Evolutionary conservation across 2,329 filamentous ascomycete species (phyloP), one percentile per base, ranked within the genome.

Genomic region (Fusarium setosum): DNA sequence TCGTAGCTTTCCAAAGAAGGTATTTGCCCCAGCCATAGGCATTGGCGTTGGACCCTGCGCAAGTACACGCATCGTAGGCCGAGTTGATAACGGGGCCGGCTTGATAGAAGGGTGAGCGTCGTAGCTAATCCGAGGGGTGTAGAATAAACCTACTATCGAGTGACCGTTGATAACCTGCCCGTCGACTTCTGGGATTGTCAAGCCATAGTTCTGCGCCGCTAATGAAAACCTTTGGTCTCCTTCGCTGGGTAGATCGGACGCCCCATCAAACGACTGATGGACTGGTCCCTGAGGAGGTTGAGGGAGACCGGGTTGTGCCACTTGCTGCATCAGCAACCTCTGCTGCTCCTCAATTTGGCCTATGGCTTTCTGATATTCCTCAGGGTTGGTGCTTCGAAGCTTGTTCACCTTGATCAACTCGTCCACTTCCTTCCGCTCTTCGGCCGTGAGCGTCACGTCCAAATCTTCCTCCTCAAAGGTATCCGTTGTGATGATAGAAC

Each of bases 401-500:
- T 65, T 62, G 35, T 79, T 75, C 59, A 77, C 26, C n/a, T 72
- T 69, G 18, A 77, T 68, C 65, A 77, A 66, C n/a, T 68, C 63
- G 17, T 85, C 80, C 1, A 87, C 87, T 42, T 89, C 85, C 40
- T 77, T 79, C 10, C 81, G 74, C 63, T 94, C 91, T 50, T 91
- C 87, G 0, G 81, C 79, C 0, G 88, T 89, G 20, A 94, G 75
- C 17, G 70, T 69, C 1, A 72, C 73, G 12, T 83, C 82, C 48
- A 89, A 79, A 56, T 91, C 90, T 64, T 94, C 90, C 65, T 87
- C 83, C 65, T 92, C 89, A 66, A 93, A 93, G 0, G 90, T 90
- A 67, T 95, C 90, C 1, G 90, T 91, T 35, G 90, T 84, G 4
- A 86, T 83, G 56, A 95, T 88, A 2, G 79, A 79, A 12, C 82